phyloP scores from a whole-genome alignment of 495 filamentous ascomycete genomes.

The Aspergillus ostianus region DNA sequence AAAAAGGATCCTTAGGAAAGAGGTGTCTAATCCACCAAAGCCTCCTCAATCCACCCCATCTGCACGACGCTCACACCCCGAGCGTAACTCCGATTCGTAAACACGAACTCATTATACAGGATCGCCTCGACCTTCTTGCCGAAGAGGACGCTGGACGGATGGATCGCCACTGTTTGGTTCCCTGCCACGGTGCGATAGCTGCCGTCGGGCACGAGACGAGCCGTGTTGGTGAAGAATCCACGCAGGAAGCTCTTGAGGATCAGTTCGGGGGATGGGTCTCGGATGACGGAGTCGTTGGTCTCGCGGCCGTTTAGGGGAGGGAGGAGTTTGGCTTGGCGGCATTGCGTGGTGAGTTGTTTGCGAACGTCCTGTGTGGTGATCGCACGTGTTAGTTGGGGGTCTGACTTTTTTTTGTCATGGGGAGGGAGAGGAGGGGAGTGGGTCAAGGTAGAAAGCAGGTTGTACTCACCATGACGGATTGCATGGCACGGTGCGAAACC shows the following conservation, averaged over 20 bases:
- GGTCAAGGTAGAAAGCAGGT: slow-evolving; percentile 9
- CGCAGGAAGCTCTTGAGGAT: slow-evolving; percentile 79
- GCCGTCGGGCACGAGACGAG: slow-evolving; percentile 76
- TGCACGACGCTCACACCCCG: slow-evolving; percentile 84
- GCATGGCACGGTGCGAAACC: slow-evolving; percentile 81
- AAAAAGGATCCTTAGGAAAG: background rate
- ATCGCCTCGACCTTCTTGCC: slow-evolving; percentile 90
- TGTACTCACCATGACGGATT: slow-evolving; percentile 62
- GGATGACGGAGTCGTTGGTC: slow-evolving; percentile 9
- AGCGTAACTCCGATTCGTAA: slow-evolving; percentile 87
- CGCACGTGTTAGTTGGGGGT: background rate
- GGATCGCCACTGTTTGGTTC: slow-evolving; percentile 83
- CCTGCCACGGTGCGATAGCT: slow-evolving; percentile 82
- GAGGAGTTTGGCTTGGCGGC: slow-evolving; percentile 43
- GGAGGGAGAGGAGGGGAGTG: slow-evolving; percentile 14
- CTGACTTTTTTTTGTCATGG: slow-evolving; percentile 1
- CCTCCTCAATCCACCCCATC: slow-evolving; percentile 81
- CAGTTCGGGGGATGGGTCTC: slow-evolving; percentile 37
- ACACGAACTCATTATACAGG: slow-evolving; percentile 95
- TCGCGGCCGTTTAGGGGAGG: slow-evolving; percentile 19
- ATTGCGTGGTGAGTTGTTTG: slow-evolving; percentile 77
- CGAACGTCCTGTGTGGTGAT: slow-evolving; percentile 63
- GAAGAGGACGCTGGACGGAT: slow-evolving; percentile 82
- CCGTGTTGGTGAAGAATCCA: slow-evolving; percentile 81
- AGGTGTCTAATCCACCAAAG: slow-evolving; percentile 28